Evolutionary conservation across 1,284 basidiomycete genomes (phyloP), one percentile per base, ranked within the genome.

Genomic region (Cutaneotrichosporon dermatis): DNA sequence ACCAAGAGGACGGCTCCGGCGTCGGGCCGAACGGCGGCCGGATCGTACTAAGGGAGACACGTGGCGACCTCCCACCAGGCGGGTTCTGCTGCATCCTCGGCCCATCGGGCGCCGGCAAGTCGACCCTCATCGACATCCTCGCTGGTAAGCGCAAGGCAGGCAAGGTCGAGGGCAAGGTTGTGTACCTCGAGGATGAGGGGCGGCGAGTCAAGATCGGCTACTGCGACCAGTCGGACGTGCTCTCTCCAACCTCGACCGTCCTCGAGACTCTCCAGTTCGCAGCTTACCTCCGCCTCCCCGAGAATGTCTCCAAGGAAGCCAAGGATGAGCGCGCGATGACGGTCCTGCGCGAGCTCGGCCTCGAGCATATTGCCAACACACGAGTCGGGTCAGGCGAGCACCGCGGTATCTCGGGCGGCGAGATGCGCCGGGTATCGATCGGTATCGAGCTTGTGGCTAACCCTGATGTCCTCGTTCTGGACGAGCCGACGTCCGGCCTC

Each of bases 31-130:
- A 75, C 43, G 79, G 80, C 41, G 86, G 86, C 36, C 89, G 88
- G 67, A 80, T 84, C 35, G 82, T 95, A n/a, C 78, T 95, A 49
- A 84, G 89, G 69, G 80, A 80, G 41, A 82, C 90, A 16, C 85
- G 79, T n/a, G 92, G 92, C 0, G 76, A 77, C 6, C 84, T 94
- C 12, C 78, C 80, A 1, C 83, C 90, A 0, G 92, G 92, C 4
- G 84, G 88, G 58, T 86, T 94, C 80, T 87, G 91, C 83, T 88
- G 88, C 16, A 85, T 95, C 56, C 83, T 95, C 4, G 92, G 92
- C 0, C 91, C 92, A 1, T 90, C 86, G 72, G 90, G 88, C 55
- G 88, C 89, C 9, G 89, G 89, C 48, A 92, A 92, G 75, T 89
- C 88, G 0, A 91, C 90, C 0, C 80, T 93, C 36, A 85, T 92